Evolutionary conservation across 495 filamentous ascomycete species (phyloP).

Genomic region (Hyaloscypha hepaticicola): DNA sequence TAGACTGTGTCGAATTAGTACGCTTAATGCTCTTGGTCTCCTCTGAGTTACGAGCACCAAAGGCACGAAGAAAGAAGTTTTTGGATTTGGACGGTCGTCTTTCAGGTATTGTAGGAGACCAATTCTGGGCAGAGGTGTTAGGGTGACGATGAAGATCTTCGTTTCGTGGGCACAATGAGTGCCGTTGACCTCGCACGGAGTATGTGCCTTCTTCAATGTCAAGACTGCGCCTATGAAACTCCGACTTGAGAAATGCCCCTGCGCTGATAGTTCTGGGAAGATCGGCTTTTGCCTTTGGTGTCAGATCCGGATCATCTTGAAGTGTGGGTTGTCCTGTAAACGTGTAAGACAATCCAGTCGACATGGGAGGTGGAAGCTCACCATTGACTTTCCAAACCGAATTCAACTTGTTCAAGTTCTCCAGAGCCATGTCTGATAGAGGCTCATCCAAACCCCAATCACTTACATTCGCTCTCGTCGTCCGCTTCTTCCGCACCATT

Average conservation of each 20-base stretch:
- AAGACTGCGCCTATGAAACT: slow-evolving; percentile 11
- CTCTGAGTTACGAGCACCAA: slow-evolving; percentile 14
- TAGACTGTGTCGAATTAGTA: slow-evolving; percentile 15
- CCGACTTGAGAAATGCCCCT: slow-evolving; percentile 24
- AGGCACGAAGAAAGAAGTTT: slow-evolving; percentile 28
- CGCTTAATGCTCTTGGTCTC: slow-evolving; percentile 12
- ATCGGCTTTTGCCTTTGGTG: slow-evolving; percentile 19
- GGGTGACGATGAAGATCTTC: neutral
- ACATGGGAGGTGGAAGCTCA: neutral
- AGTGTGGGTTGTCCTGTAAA: neutral
- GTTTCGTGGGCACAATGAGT: slow-evolving; percentile 1
- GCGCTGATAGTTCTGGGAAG: slow-evolving; percentile 21
- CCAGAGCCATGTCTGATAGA: neutral
- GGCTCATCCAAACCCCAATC: slow-evolving; percentile 17
- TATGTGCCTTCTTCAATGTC: slow-evolving; percentile 16
- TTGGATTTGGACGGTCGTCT: slow-evolving; percentile 29
- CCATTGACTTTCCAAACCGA: neutral
- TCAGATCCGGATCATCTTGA: slow-evolving; percentile 23
- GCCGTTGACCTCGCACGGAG: slow-evolving; percentile 18
- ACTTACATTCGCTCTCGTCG: slow-evolving; percentile 18
- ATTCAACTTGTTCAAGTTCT: neutral
- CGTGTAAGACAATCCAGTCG: neutral
- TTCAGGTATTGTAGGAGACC: slow-evolving; percentile 12
- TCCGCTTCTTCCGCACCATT: slow-evolving; percentile 28
- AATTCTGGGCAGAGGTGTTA: neutral